Conservation (phyloP, 2,329 filamentous ascomycete genomes). For the Aspergillus novoparasiticus region DNA sequence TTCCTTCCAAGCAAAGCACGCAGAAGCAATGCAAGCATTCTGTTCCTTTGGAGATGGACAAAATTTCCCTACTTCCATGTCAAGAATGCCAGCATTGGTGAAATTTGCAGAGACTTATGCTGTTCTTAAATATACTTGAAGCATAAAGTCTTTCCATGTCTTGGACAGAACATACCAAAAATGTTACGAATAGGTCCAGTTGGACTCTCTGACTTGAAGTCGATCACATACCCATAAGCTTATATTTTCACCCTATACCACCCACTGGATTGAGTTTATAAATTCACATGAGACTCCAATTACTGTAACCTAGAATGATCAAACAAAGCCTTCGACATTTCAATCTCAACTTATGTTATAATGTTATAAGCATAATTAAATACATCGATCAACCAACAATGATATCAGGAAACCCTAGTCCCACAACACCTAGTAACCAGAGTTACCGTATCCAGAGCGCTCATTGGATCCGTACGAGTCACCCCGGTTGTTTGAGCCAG, state of each 20-base stretch:
- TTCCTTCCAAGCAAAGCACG: neutral
- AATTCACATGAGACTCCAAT: neutral
- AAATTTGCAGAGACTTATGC: neutral
- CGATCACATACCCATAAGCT: neutral
- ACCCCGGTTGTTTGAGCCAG: neutral
- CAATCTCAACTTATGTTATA: neutral
- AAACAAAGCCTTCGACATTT: neutral
- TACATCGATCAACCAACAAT: neutral
- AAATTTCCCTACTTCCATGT: neutral
- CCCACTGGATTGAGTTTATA: neutral
- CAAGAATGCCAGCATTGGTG: neutral
- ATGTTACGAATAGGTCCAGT: no score
- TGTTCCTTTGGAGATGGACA: neutral
- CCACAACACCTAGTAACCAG: neutral
- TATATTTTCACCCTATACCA: neutral
- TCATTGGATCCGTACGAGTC: neutral
- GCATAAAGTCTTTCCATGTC: no score
- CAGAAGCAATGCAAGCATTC: neutral
- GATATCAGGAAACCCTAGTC: no score
- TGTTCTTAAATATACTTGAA: no score
- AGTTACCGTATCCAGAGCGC: neutral
- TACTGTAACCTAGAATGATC: neutral
- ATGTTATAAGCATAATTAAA: neutral
- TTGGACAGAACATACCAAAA: no score
- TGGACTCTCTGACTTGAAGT: no score